phyloP scores from a whole-genome alignment of 1,139 yeast genomes.

The Geotrichum reessii region DNA sequence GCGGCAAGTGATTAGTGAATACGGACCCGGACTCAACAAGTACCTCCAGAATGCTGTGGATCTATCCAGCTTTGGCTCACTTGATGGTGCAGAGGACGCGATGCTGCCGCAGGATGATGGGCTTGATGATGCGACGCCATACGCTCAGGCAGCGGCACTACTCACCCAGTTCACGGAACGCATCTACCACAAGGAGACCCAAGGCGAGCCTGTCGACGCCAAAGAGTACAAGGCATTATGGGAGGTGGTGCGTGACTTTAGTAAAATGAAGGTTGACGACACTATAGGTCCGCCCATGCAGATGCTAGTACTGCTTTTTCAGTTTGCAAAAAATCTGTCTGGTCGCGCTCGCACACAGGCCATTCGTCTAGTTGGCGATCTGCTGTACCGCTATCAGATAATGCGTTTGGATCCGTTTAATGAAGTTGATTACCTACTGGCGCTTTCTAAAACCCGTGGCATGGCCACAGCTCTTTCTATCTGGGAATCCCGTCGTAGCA shows the following conservation, averaged over 20 bases:
- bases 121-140: background rate
- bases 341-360: conserved; percentile 7
- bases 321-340: conserved; percentile 13
- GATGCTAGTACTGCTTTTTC: conserved; percentile 17
- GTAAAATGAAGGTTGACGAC: conserved; percentile 5
- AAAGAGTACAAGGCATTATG: conserved; percentile 12
- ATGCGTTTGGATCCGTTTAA: conserved; percentile 37
- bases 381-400: conserved; percentile 30
- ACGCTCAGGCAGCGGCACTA: background rate
- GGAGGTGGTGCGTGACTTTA: conserved; percentile 14
- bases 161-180: conserved; percentile 11
- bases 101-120: background rate
- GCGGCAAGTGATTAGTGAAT: conserved; percentile 10
- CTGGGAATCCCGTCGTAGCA: conserved; percentile 31
- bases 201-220: background rate
- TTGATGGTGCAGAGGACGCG: conserved; percentile 2
- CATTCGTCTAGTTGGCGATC: conserved; percentile 27
- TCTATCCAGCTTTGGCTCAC: conserved; percentile 7
- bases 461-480: conserved; percentile 26
- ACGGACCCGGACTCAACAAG: conserved; percentile 13
- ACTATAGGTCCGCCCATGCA: conserved; percentile 16
- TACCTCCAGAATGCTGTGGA: conserved; percentile 9
- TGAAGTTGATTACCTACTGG: conserved; percentile 35
- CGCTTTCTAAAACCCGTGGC: conserved; percentile 23
- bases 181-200: conserved; percentile 6